phyloP scores from a whole-genome alignment of 78 protist species.

The Planoprotostelium fungivorum region DNA sequence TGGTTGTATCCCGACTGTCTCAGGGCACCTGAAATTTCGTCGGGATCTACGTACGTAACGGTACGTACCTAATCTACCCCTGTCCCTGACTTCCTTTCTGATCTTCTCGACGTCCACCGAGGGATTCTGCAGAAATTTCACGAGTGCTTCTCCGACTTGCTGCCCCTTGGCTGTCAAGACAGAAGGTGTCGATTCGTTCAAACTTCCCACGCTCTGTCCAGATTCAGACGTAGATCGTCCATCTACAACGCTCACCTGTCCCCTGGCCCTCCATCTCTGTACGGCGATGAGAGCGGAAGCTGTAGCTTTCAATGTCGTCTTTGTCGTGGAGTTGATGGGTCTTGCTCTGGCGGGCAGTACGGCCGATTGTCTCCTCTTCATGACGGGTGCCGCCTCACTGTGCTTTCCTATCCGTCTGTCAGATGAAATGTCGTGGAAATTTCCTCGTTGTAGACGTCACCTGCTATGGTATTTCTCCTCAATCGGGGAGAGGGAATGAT shows the following conservation, averaged over 20 bases:
- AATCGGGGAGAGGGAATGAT: not conserved
- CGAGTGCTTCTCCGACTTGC: not conserved
- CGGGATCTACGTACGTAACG: no score
- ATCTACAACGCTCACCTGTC: not conserved
- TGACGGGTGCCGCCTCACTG: not conserved
- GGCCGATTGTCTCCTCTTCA: not conserved
- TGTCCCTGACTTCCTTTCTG: not conserved
- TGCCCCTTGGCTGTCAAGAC: not conserved
- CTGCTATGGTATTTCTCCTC: not conserved
- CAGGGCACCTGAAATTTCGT: not conserved
- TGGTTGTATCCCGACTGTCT: not conserved
- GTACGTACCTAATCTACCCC: not conserved
- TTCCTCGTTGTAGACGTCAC: not conserved
- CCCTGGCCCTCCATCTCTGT: not conserved
- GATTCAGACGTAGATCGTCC: not conserved
- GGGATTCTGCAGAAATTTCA: not conserved
- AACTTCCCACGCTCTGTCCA: not conserved
- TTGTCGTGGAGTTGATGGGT: not conserved
- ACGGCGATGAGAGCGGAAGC: not conserved
- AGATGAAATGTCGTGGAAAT: not conserved
- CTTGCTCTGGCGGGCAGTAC: not conserved
- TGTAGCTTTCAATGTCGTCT: not conserved
- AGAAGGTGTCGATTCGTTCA: not conserved
- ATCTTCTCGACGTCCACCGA: not conserved
- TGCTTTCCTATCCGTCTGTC: not conserved